These are phyloP conservation scores for Durotheca rogersii DNA, from an alignment of 495 filamentous ascomycete species.

Conservation along the genomic window DNA sequence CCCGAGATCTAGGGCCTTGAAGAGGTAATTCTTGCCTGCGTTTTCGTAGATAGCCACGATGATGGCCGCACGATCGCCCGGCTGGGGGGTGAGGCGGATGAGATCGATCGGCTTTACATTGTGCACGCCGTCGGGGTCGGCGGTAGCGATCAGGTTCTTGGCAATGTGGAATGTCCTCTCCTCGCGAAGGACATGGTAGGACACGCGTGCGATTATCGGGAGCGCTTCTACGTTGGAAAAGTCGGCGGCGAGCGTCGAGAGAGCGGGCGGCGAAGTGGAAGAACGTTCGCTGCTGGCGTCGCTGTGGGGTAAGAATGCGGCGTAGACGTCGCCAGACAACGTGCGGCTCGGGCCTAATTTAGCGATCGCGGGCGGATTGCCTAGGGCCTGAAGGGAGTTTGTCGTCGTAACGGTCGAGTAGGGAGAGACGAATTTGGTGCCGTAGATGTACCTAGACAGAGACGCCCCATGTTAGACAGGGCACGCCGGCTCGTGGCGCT, in stretches of 20 bases:
- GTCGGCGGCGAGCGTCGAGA: constrained; percentile 31
- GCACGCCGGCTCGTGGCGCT: constrained; percentile 10
- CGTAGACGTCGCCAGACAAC: constrained; percentile 38
- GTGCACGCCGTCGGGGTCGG: constrained; percentile 71
- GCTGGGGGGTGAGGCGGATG: constrained; percentile 60
- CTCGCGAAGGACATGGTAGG: constrained; percentile 73
- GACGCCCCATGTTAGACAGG: constrained; percentile 20
- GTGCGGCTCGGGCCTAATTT: constrained; percentile 36
- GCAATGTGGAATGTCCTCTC: constrained; percentile 83
- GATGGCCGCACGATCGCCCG: constrained; percentile 63
- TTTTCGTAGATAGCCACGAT: constrained; percentile 76
- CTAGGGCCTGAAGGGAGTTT: constrained; percentile 24
- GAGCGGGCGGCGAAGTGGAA: constrained; percentile 35
- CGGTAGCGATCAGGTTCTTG: constrained; percentile 65
- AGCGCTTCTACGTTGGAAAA: constrained; percentile 43
- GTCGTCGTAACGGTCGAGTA: constrained; percentile 35
- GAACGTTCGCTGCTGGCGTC: constrained; percentile 45
- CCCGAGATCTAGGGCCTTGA: constrained; percentile 69
- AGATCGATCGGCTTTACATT: constrained; percentile 75
- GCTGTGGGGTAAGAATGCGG: constrained; percentile 32
- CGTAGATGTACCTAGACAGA: constrained; percentile 46
- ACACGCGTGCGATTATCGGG: constrained; percentile 72
- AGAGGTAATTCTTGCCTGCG: constrained; percentile 72
- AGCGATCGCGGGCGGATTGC: constrained; percentile 35
- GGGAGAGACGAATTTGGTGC: constrained; percentile 49